These are phyloP conservation scores for Mycena venus DNA, from an alignment of 768 basidiomycete species.

Conservation along the genomic window DNA sequence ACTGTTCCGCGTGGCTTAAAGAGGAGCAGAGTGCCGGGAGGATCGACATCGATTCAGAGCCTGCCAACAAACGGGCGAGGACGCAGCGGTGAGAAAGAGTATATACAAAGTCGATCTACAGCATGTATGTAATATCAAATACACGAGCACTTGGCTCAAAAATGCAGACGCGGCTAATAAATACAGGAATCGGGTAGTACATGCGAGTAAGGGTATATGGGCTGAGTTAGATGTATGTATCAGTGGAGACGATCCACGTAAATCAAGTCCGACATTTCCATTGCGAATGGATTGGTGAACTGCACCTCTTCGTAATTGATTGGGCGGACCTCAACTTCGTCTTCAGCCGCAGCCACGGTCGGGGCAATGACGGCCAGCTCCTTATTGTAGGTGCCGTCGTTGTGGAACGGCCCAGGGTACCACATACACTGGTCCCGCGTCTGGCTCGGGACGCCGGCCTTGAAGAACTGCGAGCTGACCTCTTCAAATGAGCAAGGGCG, in stretches of 20 bases:
- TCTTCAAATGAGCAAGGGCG: constrained; percentile 10
- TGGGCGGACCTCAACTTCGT: not conserved
- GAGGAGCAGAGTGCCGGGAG: constrained; percentile 64
- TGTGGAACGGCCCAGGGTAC: constrained; percentile 8
- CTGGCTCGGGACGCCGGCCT: constrained; percentile 14
- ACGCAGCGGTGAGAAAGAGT: constrained; percentile 38
- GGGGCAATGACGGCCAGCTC: not conserved
- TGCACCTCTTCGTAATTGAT: constrained; percentile 18
- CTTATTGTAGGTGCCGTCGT: constrained; percentile 7
- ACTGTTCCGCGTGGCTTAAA: constrained; percentile 79
- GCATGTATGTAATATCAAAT: constrained; percentile 19
- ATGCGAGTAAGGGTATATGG: not conserved
- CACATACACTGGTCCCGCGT: constrained; percentile 18
- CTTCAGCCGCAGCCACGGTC: not conserved
- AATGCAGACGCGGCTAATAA: not conserved
- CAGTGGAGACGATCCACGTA: constrained; percentile 4
- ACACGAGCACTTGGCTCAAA: constrained; percentile 20
- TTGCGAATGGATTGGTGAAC: constrained; percentile 27
- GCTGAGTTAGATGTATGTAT: not conserved
- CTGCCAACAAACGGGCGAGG: constrained; percentile 54
- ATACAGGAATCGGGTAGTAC: not conserved
- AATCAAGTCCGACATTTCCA: constrained; percentile 13
- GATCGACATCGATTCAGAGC: constrained; percentile 49
- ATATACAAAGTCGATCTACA: not conserved
- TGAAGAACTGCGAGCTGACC: constrained; percentile 33